Conservation (phyloP, 2,329 filamentous ascomycete genomes). For the Neonectria magnoliae region DNA sequence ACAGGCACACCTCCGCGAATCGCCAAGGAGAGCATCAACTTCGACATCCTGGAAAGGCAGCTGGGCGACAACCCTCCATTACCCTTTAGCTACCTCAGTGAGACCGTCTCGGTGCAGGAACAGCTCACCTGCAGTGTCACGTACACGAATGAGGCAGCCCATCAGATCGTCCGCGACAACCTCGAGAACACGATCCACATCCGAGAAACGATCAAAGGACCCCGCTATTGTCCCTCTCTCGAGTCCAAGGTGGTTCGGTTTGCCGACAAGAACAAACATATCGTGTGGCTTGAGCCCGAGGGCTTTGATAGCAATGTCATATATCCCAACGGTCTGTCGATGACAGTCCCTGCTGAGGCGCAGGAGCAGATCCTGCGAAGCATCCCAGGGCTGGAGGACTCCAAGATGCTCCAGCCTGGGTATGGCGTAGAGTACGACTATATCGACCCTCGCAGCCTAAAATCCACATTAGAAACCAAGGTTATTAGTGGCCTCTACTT, state of each 20-base stretch:
- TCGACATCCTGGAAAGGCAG: conserved; percentile 75
- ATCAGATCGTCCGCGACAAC: conserved; percentile 86
- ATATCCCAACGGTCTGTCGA: conserved; percentile 96
- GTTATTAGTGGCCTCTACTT: conserved; percentile 88
- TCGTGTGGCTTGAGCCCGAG: conserved; percentile 97
- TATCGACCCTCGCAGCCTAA: conserved; percentile 89
- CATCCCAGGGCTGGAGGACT: conserved; percentile 87
- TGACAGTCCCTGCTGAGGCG: conserved; percentile 91
- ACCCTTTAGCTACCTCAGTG: conserved; percentile 92
- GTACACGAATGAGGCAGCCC: conserved; percentile 83
- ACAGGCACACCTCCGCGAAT: conserved; percentile 94
- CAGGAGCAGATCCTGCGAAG: conserved; percentile 88
- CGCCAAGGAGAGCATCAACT: conserved; percentile 84
- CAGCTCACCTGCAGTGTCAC: conserved; percentile 91
- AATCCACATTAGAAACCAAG: conserved; percentile 93
- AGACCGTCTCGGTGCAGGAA: conserved; percentile 77
- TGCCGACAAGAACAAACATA: conserved; percentile 79
- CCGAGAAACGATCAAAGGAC: conserved; percentile 91
- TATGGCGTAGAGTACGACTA: conserved; percentile 99
- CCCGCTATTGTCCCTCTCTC: conserved; percentile 93
- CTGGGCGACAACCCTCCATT: conserved; percentile 84
- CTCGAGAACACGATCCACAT: conserved; percentile 98
- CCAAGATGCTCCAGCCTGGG: conserved; percentile 90
- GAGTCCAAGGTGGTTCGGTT: conserved; percentile 96
- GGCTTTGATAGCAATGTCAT: conserved; percentile 90